A percentile compares a stretch with the other conserved stretches of the same genome.
These are phyloP conservation scores for Abrus pulchellus DNA, from an alignment of 306 rosid genomes.

Conservation along the genomic window DNA sequence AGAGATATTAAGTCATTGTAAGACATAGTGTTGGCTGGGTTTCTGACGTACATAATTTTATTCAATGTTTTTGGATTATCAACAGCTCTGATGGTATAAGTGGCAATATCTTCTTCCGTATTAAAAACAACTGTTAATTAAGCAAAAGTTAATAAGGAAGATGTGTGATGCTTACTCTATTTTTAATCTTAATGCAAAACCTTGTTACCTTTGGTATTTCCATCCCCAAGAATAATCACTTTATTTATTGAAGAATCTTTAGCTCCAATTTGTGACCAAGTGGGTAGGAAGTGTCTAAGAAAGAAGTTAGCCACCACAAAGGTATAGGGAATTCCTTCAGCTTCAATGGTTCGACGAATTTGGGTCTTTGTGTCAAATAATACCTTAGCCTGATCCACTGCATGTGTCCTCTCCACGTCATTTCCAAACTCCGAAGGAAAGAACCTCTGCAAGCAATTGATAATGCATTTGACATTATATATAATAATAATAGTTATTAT, in stretches of 20 bases:
- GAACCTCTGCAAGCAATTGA: conserved; percentile 47
- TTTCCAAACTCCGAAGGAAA: conserved; percentile 59
- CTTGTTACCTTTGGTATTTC: conserved; percentile 54
- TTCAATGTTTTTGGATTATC: conserved; percentile 65
- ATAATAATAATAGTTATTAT: too few species aligned
- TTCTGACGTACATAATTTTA: conserved; percentile 51
- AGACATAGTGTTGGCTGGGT: conserved; percentile 47
- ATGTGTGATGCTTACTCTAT: background rate
- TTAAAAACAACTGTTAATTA: conserved; percentile 39
- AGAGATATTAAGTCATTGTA: conserved; percentile 56
- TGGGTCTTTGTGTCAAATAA: conserved; percentile 36
- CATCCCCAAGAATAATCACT: conserved; percentile 53
- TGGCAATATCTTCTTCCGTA: conserved; percentile 57
- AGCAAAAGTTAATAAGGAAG: background rate
- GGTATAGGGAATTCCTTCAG: conserved; percentile 54
- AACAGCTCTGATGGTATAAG: conserved; percentile 51
- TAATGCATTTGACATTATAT: too few species aligned
- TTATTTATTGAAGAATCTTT: conserved; percentile 44
- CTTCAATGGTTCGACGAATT: conserved; percentile 53
- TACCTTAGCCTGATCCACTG: conserved; percentile 43
- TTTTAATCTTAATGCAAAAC: background rate
- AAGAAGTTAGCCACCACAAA: conserved; percentile 46
- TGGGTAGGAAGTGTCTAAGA: conserved; percentile 43
- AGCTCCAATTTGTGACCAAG: conserved; percentile 17
- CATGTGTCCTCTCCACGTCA: conserved; percentile 45